Percentiles rank a stretch among this genome's conserved stretches.
phyloP scores from a whole-genome alignment of 2,329 filamentous ascomycete genomes.

The Diaporthe nobilis region DNA sequence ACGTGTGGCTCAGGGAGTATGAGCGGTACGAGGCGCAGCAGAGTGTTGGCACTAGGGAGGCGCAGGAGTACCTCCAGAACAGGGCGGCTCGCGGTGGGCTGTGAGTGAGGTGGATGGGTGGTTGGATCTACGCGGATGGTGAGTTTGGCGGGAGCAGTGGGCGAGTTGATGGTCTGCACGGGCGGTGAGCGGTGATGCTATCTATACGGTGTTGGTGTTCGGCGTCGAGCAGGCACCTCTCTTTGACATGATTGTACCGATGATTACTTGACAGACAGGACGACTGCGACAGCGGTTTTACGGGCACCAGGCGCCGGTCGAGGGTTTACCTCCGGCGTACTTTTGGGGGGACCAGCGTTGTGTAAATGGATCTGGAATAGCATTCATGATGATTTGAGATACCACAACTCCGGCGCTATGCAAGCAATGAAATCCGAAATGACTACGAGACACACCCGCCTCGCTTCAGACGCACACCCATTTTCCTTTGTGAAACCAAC shows the following conservation, averaged over 20 bases:
- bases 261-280: slow-evolving; percentile 27
- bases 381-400: slow-evolving; percentile 39
- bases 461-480: neutral
- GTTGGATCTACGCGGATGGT: neutral
- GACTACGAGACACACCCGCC: neutral
- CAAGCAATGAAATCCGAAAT: slow-evolving; percentile 44
- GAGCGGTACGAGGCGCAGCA: slow-evolving; percentile 67
- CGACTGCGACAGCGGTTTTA: slow-evolving; percentile 15
- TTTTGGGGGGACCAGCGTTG: slow-evolving; percentile 3
- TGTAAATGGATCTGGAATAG: slow-evolving; percentile 26
- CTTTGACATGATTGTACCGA: slow-evolving; percentile 21
- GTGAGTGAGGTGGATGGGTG: neutral
- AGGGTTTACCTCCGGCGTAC: neutral
- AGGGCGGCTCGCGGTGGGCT: neutral
- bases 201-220: neutral
- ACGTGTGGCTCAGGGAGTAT: slow-evolving; percentile 72
- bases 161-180: neutral
- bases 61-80: neutral
- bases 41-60: slow-evolving; percentile 44
- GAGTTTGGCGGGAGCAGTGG: neutral
- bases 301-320: slow-evolving; percentile 1
- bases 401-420: slow-evolving; percentile 61
- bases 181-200: neutral
- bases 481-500: neutral
- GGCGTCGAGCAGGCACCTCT: slow-evolving; percentile 1